Conservation (phyloP, 257 asterid genomes). For the Solanum bukasovii region DNA sequence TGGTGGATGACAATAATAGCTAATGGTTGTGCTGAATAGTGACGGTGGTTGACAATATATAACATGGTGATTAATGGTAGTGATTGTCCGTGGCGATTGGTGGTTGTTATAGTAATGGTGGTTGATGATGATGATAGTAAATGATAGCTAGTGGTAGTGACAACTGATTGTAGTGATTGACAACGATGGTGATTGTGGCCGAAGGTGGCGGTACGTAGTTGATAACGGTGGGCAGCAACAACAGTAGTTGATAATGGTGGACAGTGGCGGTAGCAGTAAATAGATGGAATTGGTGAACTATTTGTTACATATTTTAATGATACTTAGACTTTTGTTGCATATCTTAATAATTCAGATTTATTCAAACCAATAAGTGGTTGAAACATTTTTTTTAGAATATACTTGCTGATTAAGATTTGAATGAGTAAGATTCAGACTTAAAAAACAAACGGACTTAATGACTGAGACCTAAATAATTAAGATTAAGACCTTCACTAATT, state of each 20-base stretch:
- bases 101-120: not conserved
- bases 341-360: not conserved
- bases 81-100: not conserved
- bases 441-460: not conserved
- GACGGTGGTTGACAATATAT: not conserved
- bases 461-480: not conserved
- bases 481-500: not conserved
- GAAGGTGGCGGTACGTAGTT: not conserved
- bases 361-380: not conserved
- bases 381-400: not conserved
- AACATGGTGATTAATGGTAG: not conserved
- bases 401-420: not conserved
- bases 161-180: not conserved
- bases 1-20: not conserved
- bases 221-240: not conserved
- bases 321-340: not conserved
- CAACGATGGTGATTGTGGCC: not conserved
- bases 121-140: not conserved
- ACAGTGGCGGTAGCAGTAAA: not conserved
- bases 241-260: not conserved
- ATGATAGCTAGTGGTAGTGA: not conserved
- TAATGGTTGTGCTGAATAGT: not conserved
- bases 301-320: not conserved
- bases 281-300: not conserved
- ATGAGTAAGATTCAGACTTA: not conserved